phyloP scores from a whole-genome alignment of 2,329 filamentous ascomycete species.

The Fusarium sp. region DNA sequence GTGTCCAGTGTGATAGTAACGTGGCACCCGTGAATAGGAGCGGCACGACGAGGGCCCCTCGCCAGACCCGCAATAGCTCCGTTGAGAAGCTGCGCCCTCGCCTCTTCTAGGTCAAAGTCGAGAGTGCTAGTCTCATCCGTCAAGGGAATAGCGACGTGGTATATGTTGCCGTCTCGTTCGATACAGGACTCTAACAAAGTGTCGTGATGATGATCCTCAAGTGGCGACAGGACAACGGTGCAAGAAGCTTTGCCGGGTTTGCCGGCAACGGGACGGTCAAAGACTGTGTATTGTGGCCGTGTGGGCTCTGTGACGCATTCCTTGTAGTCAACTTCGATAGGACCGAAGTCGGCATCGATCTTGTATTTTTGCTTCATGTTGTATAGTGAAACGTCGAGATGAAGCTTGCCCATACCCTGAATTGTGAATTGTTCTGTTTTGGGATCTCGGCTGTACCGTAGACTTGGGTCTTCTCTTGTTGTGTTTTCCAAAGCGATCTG shows the following conservation, averaged over 20 bases:
- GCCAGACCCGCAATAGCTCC: constrained; percentile 86
- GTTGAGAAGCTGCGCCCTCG: constrained; percentile 73
- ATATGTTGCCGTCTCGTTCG: constrained; percentile 76
- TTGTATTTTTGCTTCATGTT: constrained; percentile 90
- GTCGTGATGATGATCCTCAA: constrained; percentile 55
- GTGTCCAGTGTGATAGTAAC: constrained; percentile 77
- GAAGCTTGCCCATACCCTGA: constrained; percentile 95
- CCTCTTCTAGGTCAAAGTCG: constrained; percentile 60
- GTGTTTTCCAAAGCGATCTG: constrained; percentile 79
- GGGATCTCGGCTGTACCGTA: constrained; percentile 84
- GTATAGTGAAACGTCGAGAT: constrained; percentile 92
- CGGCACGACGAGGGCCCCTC: constrained; percentile 81
- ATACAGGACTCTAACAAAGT: constrained; percentile 53
- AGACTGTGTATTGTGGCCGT: constrained; percentile 66
- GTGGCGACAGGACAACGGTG: constrained; percentile 71
- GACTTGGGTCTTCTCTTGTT: constrained; percentile 89
- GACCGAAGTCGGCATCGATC: constrained; percentile 84
- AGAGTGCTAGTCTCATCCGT: constrained; percentile 57
- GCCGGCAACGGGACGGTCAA: constrained; percentile 83
- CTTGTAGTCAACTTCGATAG: constrained; percentile 94
- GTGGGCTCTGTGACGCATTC: constrained; percentile 76
- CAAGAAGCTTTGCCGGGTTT: constrained; percentile 82
- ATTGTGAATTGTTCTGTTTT: constrained; percentile 94
- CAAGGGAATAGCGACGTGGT: constrained; percentile 63
- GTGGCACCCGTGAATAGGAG: constrained; percentile 80